Base-by-base conservation (phyloP, 257 asterid genomes). In the Solanum boliviense region DNA sequence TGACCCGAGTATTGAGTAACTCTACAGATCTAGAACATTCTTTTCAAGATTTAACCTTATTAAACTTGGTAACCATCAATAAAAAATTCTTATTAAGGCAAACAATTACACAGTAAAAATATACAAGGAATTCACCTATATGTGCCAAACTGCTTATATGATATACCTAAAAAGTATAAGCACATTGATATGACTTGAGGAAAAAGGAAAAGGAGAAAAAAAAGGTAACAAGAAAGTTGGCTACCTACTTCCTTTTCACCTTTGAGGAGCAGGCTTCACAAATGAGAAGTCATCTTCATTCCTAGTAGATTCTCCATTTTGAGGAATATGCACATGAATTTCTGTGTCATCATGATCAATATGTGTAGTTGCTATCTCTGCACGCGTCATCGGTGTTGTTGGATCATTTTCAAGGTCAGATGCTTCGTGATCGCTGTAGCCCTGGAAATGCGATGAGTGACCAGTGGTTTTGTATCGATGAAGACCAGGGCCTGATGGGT, bases 401-500 rank as follows among this genome's bases (percentile, higher is more conserved):
- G 95, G 95, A 67, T 96, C 98, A 10, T 25, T 86, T 87, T 95
- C 97, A 20, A 92, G 68, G 87, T 95, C 98, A 2, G 95, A 92
- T 4, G 89, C 91, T 18, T 92, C 95, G 0, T 58, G 87, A 76
- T 92, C 94, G 7, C 92, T 95, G 38, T 90, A 90, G 23, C 89
- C 89, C 56, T 32, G 62, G 0, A 91, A 68, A 27, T 90, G 91
- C 2, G 94, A 46, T 0, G 98, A 93, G 92, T 93, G 96, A 27
- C 98, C 98, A 0, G 93, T 92, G 12, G 95, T 95, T 86, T 93
- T 93, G 93, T 84, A 93, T 20, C 98, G 98, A 32, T 92, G 95
- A 60, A 95, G 98, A 23, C 91, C 85, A 5, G 95, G 91, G n/a
- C 88, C 89, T 0, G 92, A 65, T 0, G 95, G 90, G 91, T 92